Base-by-base conservation (phyloP, 768 basidiomycete species). In the Pleurotus ostreatus region DNA sequence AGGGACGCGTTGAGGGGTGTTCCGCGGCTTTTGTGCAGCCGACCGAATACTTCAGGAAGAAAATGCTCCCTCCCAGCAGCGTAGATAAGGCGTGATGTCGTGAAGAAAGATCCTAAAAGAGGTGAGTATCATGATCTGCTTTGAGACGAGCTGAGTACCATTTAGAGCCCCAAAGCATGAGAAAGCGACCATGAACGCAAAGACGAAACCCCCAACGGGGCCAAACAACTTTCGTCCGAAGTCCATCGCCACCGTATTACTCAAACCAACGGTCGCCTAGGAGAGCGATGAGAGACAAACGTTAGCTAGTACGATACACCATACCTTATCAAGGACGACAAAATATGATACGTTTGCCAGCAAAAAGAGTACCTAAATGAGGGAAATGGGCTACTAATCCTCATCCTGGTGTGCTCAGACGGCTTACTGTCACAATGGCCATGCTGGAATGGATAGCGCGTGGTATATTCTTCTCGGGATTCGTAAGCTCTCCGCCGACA, bases 141-240 rank as follows among this genome's bases (percentile, higher is more conserved):
- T 55, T n/a, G 22, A 13, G 37, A 30, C 11, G 40, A 22, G 12
- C 41, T 44, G 6, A 45, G 40, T 15, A 84, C 94, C 90, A 67
- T 97, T 96, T 52, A 99, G 71, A 1, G 97, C 94, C 15, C 96
- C 96, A 61, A 99, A 93, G 68, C 94, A 97, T 2, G 94, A 97
- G 57, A 98, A 79, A 1, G 94, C 92, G 12, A 99, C 96, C 80
- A 94, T 85, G 49, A 86, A 77, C 1, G 96, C 92, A 66, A 99
- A 97, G 13, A 94, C 63, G 4, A 84, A 81, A 0, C 89, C 94
- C 26, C 97, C 96, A n/a, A 87, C 70, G 4, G 87, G 83, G 2
- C 96, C 96, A 60, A 95, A 91, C 6, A 96, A 71, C 1, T 83
- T 83, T 47, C 88, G 82, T 4, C 96, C 96, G 62, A 96, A 99